phyloP scores from a whole-genome alignment of 2,329 filamentous ascomycete genomes.

The Verticillium tricorpus region DNA sequence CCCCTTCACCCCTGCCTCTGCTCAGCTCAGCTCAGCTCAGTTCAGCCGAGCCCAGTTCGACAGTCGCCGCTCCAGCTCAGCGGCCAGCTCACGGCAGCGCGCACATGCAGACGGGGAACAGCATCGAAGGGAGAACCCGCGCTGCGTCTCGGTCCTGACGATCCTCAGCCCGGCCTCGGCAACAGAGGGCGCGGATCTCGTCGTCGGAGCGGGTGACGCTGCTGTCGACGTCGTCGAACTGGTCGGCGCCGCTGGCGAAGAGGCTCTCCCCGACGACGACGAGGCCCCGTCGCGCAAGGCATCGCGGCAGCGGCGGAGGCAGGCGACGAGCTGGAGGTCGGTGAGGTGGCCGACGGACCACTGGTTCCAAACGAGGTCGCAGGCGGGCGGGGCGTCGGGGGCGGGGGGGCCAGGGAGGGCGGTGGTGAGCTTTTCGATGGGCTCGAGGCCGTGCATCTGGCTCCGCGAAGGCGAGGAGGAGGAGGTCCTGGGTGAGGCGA shows the following conservation, averaged over 20 bases:
- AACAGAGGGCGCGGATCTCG: slow-evolving; percentile 69
- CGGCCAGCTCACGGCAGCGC: slow-evolving; percentile 44
- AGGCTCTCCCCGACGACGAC: slow-evolving; percentile 64
- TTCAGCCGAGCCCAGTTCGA: background rate
- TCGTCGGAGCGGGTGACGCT: slow-evolving; percentile 39
- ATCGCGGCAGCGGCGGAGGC: slow-evolving; percentile 56
- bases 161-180: slow-evolving; percentile 62
- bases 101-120: slow-evolving; percentile 75
- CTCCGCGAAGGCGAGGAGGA: slow-evolving; percentile 68
- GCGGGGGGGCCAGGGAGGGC: slow-evolving; percentile 52
- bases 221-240: slow-evolving; percentile 35
- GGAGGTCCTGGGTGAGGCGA: slow-evolving; percentile 71
- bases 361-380: slow-evolving; percentile 84
- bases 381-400: slow-evolving; percentile 35
- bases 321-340: slow-evolving; percentile 66
- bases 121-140: slow-evolving; percentile 59
- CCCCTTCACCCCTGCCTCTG: no score
- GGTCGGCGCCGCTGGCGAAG: slow-evolving; percentile 51
- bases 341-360: slow-evolving; percentile 86
- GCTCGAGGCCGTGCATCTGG: slow-evolving; percentile 79
- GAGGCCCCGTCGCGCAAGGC: slow-evolving; percentile 24
- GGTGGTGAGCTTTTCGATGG: slow-evolving; percentile 72
- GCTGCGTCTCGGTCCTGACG: slow-evolving; percentile 67
- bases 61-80: background rate
- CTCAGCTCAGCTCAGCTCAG: background rate